Conservation (phyloP, 2,329 filamentous ascomycete species). For the Metarhizium robertsii region DNA sequence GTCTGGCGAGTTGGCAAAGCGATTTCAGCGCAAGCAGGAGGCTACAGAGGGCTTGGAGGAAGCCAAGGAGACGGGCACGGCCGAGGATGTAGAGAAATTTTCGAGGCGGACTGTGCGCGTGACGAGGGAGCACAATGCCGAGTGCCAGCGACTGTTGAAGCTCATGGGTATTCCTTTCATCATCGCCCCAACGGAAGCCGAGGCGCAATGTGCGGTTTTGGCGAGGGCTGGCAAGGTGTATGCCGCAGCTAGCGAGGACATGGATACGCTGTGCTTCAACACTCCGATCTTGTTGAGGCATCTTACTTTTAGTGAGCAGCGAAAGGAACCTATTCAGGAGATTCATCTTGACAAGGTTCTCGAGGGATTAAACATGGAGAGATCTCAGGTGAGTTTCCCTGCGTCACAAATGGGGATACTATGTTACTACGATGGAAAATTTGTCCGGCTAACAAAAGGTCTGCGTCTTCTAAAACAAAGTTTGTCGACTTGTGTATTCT, state of each 20-base stretch:
- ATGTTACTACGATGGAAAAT: background rate
- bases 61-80: conserved; percentile 93
- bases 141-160: conserved; percentile 83
- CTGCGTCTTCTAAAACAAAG: conserved; percentile 31
- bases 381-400: conserved; percentile 54
- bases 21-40: conserved; percentile 89
- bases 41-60: conserved; percentile 86
- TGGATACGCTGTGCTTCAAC: conserved; percentile 97
- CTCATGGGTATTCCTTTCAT: conserved; percentile 96
- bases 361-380: conserved; percentile 80
- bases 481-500: conserved; percentile 98
- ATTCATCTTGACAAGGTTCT: conserved; percentile 82
- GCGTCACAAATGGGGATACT: background rate
- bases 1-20: conserved; percentile 91
- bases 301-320: conserved; percentile 92
- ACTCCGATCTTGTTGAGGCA: conserved; percentile 84
- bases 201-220: conserved; percentile 89
- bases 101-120: conserved; percentile 86
- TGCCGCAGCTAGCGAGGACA: conserved; percentile 93
- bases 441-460: background rate
- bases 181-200: conserved; percentile 90
- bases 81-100: conserved; percentile 97
- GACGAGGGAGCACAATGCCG: conserved; percentile 91
- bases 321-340: conserved; percentile 96
- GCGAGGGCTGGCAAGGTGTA: conserved; percentile 92